These are phyloP conservation scores for Gracilaria gracilis DNA, from an alignment of 23 red algal genomes.

Conservation along the genomic window DNA sequence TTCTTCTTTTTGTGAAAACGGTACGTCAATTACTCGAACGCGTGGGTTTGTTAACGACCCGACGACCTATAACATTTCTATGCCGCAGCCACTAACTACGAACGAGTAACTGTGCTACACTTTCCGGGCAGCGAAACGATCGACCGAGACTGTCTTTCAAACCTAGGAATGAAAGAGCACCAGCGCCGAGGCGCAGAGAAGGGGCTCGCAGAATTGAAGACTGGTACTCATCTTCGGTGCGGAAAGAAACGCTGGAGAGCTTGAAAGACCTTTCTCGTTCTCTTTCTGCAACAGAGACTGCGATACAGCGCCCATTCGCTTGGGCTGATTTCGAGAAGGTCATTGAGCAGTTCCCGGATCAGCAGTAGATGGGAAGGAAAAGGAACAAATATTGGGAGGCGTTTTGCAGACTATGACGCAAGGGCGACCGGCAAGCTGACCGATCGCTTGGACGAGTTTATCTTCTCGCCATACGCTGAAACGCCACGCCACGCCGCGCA, in stretches of 20 bases:
- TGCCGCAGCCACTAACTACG: no score
- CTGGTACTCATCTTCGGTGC: conserved; percentile 38
- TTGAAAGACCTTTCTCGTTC: conserved; percentile 35
- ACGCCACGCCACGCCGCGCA: no score
- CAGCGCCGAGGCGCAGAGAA: neutral
- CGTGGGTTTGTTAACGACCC: no score
- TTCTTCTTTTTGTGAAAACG: no score
- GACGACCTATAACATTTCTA: no score
- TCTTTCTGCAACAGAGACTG: neutral
- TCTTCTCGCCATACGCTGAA: no score
- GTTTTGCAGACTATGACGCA: conserved; percentile 39
- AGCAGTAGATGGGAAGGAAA: conserved; percentile 44
- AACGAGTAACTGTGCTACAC: no score
- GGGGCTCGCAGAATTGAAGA: conserved; percentile 27
- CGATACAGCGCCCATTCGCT: conserved; percentile 14
- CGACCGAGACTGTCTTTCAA: neutral
- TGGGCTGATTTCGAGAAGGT: conserved; percentile 44
- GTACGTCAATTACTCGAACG: no score
- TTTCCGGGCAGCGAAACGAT: neutral
- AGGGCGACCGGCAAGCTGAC: no score
- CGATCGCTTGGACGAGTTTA: no score
- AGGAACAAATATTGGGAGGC: conserved; percentile 44
- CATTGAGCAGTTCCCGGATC: conserved; percentile 30
- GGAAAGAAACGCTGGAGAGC: conserved; percentile 30
- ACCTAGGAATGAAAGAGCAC: neutral